These are phyloP conservation scores for Citrus reticulata DNA, from an alignment of 345 rosid genomes.

Conservation along the genomic window DNA sequence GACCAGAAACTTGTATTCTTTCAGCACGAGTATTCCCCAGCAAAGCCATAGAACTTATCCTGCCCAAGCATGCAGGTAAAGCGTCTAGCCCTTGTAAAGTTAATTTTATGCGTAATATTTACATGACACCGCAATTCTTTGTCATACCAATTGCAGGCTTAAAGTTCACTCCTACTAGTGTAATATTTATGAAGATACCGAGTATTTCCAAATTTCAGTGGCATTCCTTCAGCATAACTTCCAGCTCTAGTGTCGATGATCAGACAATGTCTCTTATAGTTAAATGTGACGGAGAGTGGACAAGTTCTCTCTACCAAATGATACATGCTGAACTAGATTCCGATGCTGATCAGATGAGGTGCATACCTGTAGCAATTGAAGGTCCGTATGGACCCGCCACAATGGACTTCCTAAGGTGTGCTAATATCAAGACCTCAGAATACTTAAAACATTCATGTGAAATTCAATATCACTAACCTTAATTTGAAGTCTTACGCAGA, in stretches of 20 bases:
- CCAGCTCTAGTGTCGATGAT: constrained; percentile 53
- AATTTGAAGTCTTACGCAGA: constrained; percentile 36
- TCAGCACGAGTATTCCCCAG: constrained; percentile 56
- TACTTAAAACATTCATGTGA: not conserved
- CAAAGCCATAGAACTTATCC: constrained; percentile 55
- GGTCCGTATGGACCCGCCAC: constrained; percentile 89
- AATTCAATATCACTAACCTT: not conserved
- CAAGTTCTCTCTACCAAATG: constrained; percentile 48
- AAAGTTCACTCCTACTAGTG: constrained; percentile 59
- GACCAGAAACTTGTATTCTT: constrained; percentile 46
- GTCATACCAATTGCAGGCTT: constrained; percentile 44
- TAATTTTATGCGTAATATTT: not conserved
- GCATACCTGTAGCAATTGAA: constrained; percentile 53
- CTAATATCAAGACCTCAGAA: not conserved
- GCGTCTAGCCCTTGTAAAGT: not conserved
- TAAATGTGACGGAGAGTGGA: constrained; percentile 72
- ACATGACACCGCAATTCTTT: not conserved
- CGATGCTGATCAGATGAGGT: constrained; percentile 25
- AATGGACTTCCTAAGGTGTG: constrained; percentile 58
- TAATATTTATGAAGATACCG: constrained; percentile 67
- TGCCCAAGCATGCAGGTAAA: constrained; percentile 72
- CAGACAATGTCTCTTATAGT: constrained; percentile 51
- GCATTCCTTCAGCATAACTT: constrained; percentile 83
- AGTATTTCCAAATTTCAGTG: constrained; percentile 59
- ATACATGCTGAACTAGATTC: constrained; percentile 38